phyloP scores from a whole-genome alignment of 352 stramenopile species.

The Pythium brachiatum region DNA sequence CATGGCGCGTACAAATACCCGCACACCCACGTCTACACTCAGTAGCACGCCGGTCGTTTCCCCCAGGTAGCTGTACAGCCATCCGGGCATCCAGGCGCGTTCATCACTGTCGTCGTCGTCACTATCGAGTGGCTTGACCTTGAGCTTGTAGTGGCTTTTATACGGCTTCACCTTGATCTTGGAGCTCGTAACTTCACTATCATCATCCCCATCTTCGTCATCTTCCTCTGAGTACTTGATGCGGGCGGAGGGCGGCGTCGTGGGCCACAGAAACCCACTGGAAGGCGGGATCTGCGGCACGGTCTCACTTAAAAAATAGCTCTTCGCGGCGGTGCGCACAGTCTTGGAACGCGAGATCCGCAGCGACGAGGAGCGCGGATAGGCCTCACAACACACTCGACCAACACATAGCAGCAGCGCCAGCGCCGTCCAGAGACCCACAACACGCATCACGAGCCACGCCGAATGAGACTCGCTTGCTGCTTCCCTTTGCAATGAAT shows the following conservation, averaged over 20 bases:
- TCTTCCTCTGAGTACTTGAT: too few species aligned
- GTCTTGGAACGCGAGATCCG: constrained; percentile 12
- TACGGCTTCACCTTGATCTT: neutral
- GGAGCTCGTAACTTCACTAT: neutral
- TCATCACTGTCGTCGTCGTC: constrained; percentile 10
- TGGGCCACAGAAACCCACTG: neutral
- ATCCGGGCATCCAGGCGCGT: neutral
- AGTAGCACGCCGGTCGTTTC: neutral
- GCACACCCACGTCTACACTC: constrained; percentile 2
- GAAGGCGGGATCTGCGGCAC: neutral
- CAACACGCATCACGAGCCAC: neutral
- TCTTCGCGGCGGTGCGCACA: neutral
- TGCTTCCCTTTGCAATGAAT: too few species aligned
- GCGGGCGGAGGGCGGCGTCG: neutral
- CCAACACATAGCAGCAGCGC: neutral
- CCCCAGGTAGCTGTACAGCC: neutral
- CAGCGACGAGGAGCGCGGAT: neutral
- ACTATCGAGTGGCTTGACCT: neutral
- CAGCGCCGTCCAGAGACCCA: neutral
- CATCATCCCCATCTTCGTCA: neutral
- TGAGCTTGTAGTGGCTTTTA: neutral
- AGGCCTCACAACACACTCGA: neutral
- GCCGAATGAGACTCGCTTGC: too few species aligned
- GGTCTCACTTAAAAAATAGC: constrained; percentile 10
- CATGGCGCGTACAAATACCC: constrained; percentile 17